These are phyloP conservation scores for Ramalina intermedia DNA, from an alignment of 495 filamentous ascomycete species.

Conservation along the genomic window DNA sequence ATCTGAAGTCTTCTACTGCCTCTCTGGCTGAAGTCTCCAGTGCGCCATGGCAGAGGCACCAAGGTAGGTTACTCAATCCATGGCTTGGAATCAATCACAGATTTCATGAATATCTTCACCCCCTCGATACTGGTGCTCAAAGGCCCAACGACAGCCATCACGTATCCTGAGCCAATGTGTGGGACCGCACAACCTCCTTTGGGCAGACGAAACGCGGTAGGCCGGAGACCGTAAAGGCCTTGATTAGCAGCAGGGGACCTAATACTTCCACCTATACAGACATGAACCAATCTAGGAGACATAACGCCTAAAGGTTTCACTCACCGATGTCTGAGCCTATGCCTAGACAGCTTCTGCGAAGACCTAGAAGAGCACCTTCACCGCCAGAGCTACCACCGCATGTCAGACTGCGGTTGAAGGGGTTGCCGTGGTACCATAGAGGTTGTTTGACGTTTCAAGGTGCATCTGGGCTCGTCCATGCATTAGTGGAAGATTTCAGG, in stretches of 20 bases:
- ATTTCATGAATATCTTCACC: constrained; percentile 28
- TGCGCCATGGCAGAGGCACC: constrained; percentile 31
- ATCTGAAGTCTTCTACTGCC: no score
- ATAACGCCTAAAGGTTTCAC: no score
- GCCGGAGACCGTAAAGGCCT: constrained; percentile 51
- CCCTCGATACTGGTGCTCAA: constrained; percentile 27
- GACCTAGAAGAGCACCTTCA: constrained; percentile 39
- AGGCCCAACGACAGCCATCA: constrained; percentile 28
- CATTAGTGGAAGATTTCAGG: no score
- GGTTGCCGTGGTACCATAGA: constrained; percentile 43
- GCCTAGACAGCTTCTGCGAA: constrained; percentile 44
- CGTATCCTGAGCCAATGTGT: not conserved
- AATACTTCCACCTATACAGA: constrained; percentile 37
- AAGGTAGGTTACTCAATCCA: constrained; percentile 29
- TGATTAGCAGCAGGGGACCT: constrained; percentile 48
- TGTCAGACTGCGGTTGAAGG: constrained; percentile 40
- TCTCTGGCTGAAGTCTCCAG: constrained; percentile 15
- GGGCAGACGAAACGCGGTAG: constrained; percentile 45
- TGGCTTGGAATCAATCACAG: constrained; percentile 22
- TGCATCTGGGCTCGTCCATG: constrained; percentile 33
- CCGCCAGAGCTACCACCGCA: constrained; percentile 46
- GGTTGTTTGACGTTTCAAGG: constrained; percentile 37
- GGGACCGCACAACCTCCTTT: constrained; percentile 23
- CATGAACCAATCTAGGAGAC: not conserved
- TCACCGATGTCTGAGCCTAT: constrained; percentile 53